Evolutionary conservation across 495 filamentous ascomycete species (phyloP), one percentile per base, ranked within the genome.

Genomic region (Podospora pseudoanserina): DNA sequence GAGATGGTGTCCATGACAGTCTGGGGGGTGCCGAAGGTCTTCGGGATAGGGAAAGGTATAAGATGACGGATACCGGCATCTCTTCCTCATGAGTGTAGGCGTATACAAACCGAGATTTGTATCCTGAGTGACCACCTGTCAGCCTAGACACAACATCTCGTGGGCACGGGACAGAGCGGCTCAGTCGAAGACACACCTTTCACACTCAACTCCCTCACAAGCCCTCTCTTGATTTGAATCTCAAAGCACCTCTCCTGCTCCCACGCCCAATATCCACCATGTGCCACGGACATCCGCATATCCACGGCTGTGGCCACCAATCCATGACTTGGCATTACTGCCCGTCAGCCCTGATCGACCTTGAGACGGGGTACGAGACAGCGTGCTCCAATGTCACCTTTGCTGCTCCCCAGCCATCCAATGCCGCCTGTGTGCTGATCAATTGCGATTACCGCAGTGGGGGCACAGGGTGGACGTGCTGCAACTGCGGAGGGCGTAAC

Each of bases 321-420:
- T 82, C 80, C 30, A 71, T 81, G 28, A 76, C 73, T 56, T 82
- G 80, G 80, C 73, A 79, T 68, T 81, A 81, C 68, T 82, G 80
- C 63, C 77, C 77, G 27, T 74, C 77, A 57, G 79, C 80, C 19
- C 70, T 72, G 26, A 78, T 82, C 61, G 78, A 81, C 68, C 57
- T 81, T 30, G 67, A 75, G 57, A 82, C 78, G 15, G 79, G 79
- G 49, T 79, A 79, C 65, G 74, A 80, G 73, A 73, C 74, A 63
- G 76, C 79, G 63, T 82, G 80, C 70, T 66, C 66, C 66, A 81
- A 81, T 63, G 70, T 74, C 65, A 77, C 75, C 30, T 81, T 79
- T 67, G 75, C 78, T 55, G 75, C 72, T 11, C 74, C 76, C 28
- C 79, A 79, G 62, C 73, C 78, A 34, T 74, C 74, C 60, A 77